Percentiles rank a stretch among this genome's conserved stretches.
Evolutionary conservation across 2,329 filamentous ascomycete genomes (phyloP).

Genomic region (Ascomycota sp.): DNA sequence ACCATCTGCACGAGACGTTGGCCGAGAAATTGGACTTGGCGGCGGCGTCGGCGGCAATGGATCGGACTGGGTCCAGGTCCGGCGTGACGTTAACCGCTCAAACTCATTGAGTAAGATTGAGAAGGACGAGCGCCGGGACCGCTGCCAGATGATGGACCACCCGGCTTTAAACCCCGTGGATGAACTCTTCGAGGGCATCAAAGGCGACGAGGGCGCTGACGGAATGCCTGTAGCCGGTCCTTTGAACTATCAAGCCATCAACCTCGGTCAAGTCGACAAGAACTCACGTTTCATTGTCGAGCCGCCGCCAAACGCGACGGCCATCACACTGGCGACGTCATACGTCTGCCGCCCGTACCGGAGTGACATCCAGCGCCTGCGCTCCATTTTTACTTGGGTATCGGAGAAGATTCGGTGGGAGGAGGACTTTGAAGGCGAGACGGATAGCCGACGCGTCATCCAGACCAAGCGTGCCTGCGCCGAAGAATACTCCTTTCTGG

Average conservation of each 20-base stretch:
- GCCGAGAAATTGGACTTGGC: constrained; percentile 50
- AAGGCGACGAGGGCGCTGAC: constrained; percentile 79
- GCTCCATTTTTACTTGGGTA: constrained; percentile 95
- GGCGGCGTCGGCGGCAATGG: no score
- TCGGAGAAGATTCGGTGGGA: constrained; percentile 93
- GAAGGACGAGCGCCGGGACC: constrained; percentile 61
- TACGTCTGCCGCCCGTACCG: constrained; percentile 89
- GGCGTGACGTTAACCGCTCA: constrained; percentile 84
- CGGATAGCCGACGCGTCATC: constrained; percentile 69
- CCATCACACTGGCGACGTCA: constrained; percentile 64
- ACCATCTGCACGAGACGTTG: constrained; percentile 25
- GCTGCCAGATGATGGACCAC: constrained; percentile 88
- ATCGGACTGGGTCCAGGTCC: constrained; percentile 99
- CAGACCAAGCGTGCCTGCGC: constrained; percentile 67
- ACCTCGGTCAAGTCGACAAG: constrained; percentile 80
- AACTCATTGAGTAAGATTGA: constrained; percentile 86
- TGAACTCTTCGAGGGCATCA: constrained; percentile 61
- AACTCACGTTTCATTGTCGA: constrained; percentile 78
- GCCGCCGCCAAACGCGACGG: constrained; percentile 63
- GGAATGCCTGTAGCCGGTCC: constrained; percentile 66
- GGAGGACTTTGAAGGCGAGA: constrained; percentile 70
- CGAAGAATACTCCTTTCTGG: constrained; percentile 74
- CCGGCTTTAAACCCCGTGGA: constrained; percentile 78
- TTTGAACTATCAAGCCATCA: constrained; percentile 61
- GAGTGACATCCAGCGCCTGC: constrained; percentile 77